Evolutionary conservation across 2,329 filamentous ascomycete species (phyloP).

Genomic region (Exophiala xenobiotica): DNA sequence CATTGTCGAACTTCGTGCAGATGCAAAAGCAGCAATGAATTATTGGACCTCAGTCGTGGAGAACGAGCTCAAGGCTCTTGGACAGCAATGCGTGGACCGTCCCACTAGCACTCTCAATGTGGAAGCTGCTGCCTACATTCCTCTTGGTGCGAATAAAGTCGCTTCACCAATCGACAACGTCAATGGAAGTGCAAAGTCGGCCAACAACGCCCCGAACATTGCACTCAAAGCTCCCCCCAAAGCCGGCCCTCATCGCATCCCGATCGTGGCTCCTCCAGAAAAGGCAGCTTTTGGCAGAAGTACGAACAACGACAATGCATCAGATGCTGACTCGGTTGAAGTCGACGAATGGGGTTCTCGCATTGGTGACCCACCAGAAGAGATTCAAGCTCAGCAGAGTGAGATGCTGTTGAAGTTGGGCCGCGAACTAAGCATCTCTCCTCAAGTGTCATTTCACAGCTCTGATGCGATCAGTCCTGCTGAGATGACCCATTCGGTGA

Average conservation of each 20-base stretch:
- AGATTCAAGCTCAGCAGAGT: constrained; percentile 22
- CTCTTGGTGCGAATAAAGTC: constrained; percentile 4
- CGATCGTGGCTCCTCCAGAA: constrained; percentile 28
- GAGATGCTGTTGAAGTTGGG: constrained; percentile 18
- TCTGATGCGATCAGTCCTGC: constrained; percentile 2
- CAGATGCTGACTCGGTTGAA: constrained; percentile 6
- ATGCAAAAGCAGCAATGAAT: constrained; percentile 20
- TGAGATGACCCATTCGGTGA: background rate
- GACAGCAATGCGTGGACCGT: constrained; percentile 6
- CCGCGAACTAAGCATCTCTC: constrained; percentile 20
- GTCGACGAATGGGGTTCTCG: constrained; percentile 29
- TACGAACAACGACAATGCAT: background rate
- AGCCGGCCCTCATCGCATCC: constrained; percentile 20
- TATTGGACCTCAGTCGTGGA: constrained; percentile 19
- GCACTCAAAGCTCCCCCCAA: constrained; percentile 5
- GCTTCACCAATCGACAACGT: background rate
- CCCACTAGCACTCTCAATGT: constrained; percentile 23
- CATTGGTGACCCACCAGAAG: constrained; percentile 18
- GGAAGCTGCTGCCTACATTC: constrained; percentile 26
- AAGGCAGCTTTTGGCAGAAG: constrained; percentile 3
- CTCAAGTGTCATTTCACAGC: constrained; percentile 12
- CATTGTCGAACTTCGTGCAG: constrained; percentile 26
- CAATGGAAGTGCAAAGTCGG: background rate
- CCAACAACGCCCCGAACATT: background rate
- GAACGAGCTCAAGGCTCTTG: constrained; percentile 2